Evolutionary conservation across 2,329 filamentous ascomycete species (phyloP).

Genomic region (Apiospora malaysiana): DNA sequence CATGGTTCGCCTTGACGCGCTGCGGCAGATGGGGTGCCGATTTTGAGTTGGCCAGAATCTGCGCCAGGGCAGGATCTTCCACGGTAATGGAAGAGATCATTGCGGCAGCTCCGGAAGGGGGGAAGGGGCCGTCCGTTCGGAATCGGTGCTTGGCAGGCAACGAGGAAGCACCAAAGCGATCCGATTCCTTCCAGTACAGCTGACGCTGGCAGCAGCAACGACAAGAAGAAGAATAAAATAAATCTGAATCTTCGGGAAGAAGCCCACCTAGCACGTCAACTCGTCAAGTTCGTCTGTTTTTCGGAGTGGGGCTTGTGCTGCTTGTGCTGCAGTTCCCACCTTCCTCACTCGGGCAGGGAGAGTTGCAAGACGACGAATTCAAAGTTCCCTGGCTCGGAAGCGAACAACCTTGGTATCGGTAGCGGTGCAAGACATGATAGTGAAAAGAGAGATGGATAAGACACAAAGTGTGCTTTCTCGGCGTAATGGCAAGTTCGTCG

Average conservation of each 20-base stretch:
- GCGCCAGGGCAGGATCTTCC: background rate
- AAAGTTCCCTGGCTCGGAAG: background rate
- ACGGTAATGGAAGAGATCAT: background rate
- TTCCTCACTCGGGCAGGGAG: background rate
- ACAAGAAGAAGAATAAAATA: background rate
- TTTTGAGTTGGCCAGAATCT: conserved; percentile 6
- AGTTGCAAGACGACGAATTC: background rate
- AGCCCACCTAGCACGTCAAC: background rate
- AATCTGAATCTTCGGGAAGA: background rate
- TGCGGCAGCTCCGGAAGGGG: background rate
- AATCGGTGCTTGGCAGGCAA: background rate
- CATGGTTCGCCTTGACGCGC: conserved; percentile 50
- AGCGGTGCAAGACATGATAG: background rate
- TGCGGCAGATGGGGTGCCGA: conserved; percentile 14
- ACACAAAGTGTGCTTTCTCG: background rate
- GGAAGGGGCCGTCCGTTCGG: background rate
- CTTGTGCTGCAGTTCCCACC: background rate
- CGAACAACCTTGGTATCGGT: background rate
- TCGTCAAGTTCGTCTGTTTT: background rate
- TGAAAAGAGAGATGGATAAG: background rate
- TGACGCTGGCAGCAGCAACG: background rate
- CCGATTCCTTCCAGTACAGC: background rate
- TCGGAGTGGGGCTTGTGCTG: background rate
- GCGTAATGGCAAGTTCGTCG: background rate
- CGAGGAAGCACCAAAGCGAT: background rate